phyloP scores from a whole-genome alignment of 2,329 filamentous ascomycete species.

The Metarhizium robertsii region DNA sequence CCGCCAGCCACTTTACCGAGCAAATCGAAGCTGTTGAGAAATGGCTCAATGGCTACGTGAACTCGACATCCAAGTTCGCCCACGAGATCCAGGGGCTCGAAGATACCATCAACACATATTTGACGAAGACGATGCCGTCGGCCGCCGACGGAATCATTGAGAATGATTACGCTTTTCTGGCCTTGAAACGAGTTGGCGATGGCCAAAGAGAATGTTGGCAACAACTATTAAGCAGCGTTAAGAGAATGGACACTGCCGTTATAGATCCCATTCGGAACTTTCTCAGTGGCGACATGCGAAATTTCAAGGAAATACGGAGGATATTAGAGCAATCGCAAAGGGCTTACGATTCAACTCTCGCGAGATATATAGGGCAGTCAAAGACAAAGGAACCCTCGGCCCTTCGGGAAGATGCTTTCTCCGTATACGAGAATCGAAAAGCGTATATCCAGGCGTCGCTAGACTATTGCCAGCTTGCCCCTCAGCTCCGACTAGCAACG shows the following conservation, averaged over 20 bases:
- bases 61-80: conserved; percentile 43
- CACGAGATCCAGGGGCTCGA: conserved; percentile 66
- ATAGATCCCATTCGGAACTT: conserved; percentile 77
- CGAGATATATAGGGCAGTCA: conserved; percentile 73
- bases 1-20: conserved; percentile 76
- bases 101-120: conserved; percentile 65
- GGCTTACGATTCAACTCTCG: conserved; percentile 70
- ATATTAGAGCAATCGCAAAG: conserved; percentile 73
- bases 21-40: conserved; percentile 85
- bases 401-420: conserved; percentile 88
- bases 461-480: conserved; percentile 84
- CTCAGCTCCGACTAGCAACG: conserved; percentile 72
- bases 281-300: conserved; percentile 66
- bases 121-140: conserved; percentile 65
- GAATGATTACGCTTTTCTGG: conserved; percentile 87
- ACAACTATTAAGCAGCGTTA: conserved; percentile 62
- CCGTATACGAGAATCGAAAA: conserved; percentile 86
- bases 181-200: conserved; percentile 76
- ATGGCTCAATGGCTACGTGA: conserved; percentile 67
- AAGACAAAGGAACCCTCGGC: conserved; percentile 92
- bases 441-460: conserved; percentile 84
- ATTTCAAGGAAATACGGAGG: conserved; percentile 77
- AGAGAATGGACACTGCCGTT: conserved; percentile 66
- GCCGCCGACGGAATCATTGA: conserved; percentile 81
- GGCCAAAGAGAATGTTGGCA: conserved; percentile 83